Conservation (phyloP, 768 basidiomycete genomes). For the Panus rudis region DNA sequence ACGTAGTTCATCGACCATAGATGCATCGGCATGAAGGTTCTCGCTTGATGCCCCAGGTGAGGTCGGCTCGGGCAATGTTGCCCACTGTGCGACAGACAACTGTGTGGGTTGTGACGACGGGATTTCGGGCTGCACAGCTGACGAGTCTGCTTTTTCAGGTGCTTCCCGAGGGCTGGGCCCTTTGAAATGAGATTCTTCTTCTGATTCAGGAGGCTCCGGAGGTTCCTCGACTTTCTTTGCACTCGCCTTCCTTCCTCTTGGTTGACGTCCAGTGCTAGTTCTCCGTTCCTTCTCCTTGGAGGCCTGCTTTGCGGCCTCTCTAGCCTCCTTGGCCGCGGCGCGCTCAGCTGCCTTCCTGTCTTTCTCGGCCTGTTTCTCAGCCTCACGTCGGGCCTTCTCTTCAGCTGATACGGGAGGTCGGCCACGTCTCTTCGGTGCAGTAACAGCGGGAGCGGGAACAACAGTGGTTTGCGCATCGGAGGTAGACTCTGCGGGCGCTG, state of each 20-base stretch:
- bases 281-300: slow-evolving; percentile 16
- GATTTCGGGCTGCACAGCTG: not conserved
- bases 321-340: slow-evolving; percentile 9
- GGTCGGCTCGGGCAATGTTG: slow-evolving; percentile 22
- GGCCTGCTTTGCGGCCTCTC: slow-evolving; percentile 11
- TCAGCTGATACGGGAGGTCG: slow-evolving; percentile 15
- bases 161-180: too few relatives aligned
- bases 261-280: too few relatives aligned
- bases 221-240: not conserved
- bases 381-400: slow-evolving; percentile 18
- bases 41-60: slow-evolving; percentile 14
- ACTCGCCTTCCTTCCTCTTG: slow-evolving; percentile 6
- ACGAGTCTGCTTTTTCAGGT: too few relatives aligned
- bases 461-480: not conserved
- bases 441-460: slow-evolving; percentile 1
- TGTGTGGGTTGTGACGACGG: slow-evolving; percentile 2
- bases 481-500: not conserved
- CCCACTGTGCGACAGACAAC: slow-evolving; percentile 1
- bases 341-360: slow-evolving; percentile 13
- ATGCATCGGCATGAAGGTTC: slow-evolving; percentile 13
- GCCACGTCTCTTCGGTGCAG: slow-evolving; percentile 15
- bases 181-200: too few relatives aligned
- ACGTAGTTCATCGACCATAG: slow-evolving; percentile 28
- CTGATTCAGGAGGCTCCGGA: too few relatives aligned
- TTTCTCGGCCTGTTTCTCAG: slow-evolving; percentile 12